Evolutionary conservation across 176 grass and related monocot genomes (phyloP).

Genomic region (Eragrostis curvula): DNA sequence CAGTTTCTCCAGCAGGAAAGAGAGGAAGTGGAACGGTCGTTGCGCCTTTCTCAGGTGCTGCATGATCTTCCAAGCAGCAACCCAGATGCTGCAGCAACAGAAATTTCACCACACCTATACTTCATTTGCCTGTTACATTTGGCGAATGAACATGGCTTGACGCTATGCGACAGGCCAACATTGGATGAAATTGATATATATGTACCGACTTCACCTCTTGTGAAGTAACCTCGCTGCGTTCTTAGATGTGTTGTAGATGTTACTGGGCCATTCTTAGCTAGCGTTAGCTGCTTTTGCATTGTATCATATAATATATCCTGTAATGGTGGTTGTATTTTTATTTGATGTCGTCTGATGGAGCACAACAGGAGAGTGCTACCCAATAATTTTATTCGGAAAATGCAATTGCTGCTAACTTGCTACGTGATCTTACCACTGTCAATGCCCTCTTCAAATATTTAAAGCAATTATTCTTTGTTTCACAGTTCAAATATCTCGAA

Average conservation of each 20-base stretch:
- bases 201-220: constrained; percentile 48
- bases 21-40: constrained; percentile 33
- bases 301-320: neutral
- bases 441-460: neutral
- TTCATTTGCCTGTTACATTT: constrained; percentile 97
- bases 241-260: neutral
- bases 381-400: neutral
- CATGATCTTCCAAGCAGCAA: constrained; percentile 68
- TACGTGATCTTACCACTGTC: neutral
- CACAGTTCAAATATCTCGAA: neutral
- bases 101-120: constrained; percentile 86
- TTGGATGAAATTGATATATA: constrained; percentile 94
- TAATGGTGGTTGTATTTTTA: neutral
- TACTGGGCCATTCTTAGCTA: neutral
- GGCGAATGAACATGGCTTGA: constrained; percentile 82
- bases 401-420: neutral
- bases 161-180: constrained; percentile 51
- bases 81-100: constrained; percentile 44
- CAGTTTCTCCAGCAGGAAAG: constrained; percentile 41
- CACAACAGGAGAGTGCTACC: neutral
- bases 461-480: neutral
- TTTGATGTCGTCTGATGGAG: neutral
- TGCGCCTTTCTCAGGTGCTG: constrained; percentile 63
- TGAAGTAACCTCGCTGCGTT: constrained; percentile 31
- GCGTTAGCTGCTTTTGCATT: constrained; percentile 19